A percentile compares a stretch with the other conserved stretches of the same genome.
phyloP scores from a whole-genome alignment of 192 early-diverging fungal genomes.

The Paraglomus occultum region DNA sequence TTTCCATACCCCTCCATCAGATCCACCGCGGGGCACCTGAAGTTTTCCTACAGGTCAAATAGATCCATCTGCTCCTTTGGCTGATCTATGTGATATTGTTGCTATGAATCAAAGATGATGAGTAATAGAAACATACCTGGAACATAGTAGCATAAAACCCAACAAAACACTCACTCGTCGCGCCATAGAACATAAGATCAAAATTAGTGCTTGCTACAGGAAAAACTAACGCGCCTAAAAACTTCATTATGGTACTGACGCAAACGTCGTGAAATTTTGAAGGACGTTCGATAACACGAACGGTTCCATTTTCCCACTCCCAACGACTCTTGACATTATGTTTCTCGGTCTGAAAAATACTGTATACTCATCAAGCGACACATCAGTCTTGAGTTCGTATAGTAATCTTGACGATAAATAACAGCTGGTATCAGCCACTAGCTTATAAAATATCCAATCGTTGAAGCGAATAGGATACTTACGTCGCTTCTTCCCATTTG shows the following conservation, averaged over 20 bases:
- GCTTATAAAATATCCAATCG: conserved; percentile 5
- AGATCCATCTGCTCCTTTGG: conserved; percentile 1
- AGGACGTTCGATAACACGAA: conserved; percentile 16
- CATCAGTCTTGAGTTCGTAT: conserved; percentile 10
- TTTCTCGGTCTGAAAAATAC: conserved; percentile 20
- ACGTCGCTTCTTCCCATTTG: neutral
- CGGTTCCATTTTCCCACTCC: conserved; percentile 25
- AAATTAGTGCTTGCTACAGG: neutral
- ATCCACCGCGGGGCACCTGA: neutral
- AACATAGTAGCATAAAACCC: conserved; percentile 4
- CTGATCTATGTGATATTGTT: conserved; percentile 5
- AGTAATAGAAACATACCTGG: conserved; percentile 9
- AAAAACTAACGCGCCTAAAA: neutral
- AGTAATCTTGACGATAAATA: conserved; percentile 15
- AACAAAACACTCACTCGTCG: conserved; percentile 22
- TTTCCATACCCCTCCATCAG: conserved; percentile 20
- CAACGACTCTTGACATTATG: conserved; percentile 13
- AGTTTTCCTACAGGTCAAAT: neutral
- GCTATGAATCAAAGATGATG: conserved; percentile 12
- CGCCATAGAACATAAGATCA: neutral
- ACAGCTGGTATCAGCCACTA: neutral
- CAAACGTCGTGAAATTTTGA: conserved; percentile 10
- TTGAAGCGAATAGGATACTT: conserved; percentile 16
- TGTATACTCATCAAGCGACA: conserved; percentile 7
- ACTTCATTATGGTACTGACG: neutral